Base-by-base conservation (phyloP, 164 flowering plant species). In the Hamamelis virginiana region DNA sequence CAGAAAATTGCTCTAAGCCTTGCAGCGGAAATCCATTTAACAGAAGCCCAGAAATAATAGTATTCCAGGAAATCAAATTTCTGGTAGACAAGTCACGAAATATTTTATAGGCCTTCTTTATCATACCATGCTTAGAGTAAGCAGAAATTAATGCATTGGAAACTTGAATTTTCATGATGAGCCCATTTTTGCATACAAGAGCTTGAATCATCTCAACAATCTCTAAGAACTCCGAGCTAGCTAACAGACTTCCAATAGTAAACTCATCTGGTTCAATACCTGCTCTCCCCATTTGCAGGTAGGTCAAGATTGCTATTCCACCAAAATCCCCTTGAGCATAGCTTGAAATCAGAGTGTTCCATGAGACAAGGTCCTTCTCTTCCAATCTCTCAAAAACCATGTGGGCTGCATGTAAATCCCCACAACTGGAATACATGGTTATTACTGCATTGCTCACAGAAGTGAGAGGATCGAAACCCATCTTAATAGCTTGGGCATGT, bases 61-160 rank as follows among this genome's bases (percentile, higher is more conserved):
- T 68, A 69, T 92, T 92, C 94, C 96, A 90, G 33, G 96, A 81
- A 18, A 92, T 85, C 73, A 90, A 60, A 77, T 90, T 90, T 76
- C 65, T 84, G 1, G 51, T 26, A 56, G 74, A 56, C 81, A 76
- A 82, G n/a, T 72, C 57, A 57, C 5, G 3, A 78, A 89, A 90
- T 28, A 91, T 26, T 60, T 75, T 65, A 69, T 62, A 69, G 47
- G 91, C 91, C 51, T 72, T 67, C 19, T 71, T 60, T 14, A 88
- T 78, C 44, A 62, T 65, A 53, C 80, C 81, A 59, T 61, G 77
- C 76, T 78, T 89, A 5, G 80, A 76, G 53, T 80, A 87, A 61
- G 88, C 84, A 71, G 90, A 87, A 69, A 87, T 67, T 62, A 91
- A 69, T 48, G 89, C 91, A 80, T 91, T 89, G 19, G 78, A 76